Evolutionary conservation across 2,329 filamentous ascomycete genomes (phyloP).

Genomic region (Cercospora sp.): DNA sequence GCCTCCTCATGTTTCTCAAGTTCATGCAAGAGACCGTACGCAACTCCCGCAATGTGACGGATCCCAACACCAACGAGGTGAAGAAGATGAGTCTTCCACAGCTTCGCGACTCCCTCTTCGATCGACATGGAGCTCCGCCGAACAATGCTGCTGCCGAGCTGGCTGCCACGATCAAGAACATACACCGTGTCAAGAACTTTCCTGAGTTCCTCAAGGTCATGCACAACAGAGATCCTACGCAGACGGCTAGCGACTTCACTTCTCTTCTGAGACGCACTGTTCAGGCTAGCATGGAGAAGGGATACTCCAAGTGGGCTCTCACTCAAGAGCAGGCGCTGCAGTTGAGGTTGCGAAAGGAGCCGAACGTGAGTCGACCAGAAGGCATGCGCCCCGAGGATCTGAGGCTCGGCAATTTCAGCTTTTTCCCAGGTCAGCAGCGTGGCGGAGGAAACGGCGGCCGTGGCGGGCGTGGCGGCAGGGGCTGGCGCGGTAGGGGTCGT

Average conservation of each 20-base stretch:
- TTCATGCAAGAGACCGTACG: constrained; percentile 27
- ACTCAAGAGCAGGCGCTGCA: constrained; percentile 25
- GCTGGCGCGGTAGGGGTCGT: constrained; percentile 2
- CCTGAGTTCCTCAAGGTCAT: constrained; percentile 24
- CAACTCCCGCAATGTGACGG: constrained; percentile 1
- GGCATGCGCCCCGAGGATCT: constrained; percentile 15
- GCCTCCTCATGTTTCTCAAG: constrained; percentile 30
- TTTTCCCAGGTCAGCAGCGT: constrained; percentile 21
- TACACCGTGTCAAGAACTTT: constrained; percentile 26
- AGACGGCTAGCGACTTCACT: constrained; percentile 17
- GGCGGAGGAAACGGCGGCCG: background rate
- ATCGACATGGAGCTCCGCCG: constrained; percentile 27
- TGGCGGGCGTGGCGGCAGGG: constrained; percentile 9
- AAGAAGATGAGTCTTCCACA: constrained; percentile 18
- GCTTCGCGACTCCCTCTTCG: constrained; percentile 25
- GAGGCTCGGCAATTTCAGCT: constrained; percentile 13
- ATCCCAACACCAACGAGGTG: constrained; percentile 1
- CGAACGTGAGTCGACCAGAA: constrained; percentile 13
- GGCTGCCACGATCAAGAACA: constrained; percentile 22
- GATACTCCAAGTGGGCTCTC: constrained; percentile 26
- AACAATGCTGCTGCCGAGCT: constrained; percentile 25
- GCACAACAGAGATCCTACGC: constrained; percentile 17
- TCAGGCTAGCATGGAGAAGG: constrained; percentile 22
- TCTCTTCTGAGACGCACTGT: constrained; percentile 22
- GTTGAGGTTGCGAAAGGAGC: constrained; percentile 23